A percentile compares a stretch with the other conserved stretches of the same genome.
Evolutionary conservation across 179 eudicot species (phyloP).

Genomic region (Silene coronaria): DNA sequence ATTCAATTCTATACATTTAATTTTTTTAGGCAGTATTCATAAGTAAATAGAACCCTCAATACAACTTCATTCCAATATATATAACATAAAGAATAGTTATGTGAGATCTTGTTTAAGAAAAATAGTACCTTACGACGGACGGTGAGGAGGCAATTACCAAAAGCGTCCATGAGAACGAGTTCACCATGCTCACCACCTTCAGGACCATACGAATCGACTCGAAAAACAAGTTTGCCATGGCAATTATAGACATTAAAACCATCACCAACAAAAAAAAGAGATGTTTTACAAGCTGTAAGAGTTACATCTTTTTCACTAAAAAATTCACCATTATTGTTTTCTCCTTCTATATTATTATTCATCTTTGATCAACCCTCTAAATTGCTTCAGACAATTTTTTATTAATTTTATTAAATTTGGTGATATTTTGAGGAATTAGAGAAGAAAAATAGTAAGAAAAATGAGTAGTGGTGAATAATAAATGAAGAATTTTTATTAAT

Average conservation of each 20-base stretch:
- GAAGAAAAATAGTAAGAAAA: not conserved
- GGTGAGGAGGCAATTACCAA: conserved; percentile 69
- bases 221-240: conserved; percentile 61
- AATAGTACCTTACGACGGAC: conserved; percentile 74
- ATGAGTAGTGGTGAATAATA: too few species aligned
- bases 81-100: not conserved
- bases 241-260: conserved; percentile 68
- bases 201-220: conserved; percentile 74
- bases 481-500: too few species aligned
- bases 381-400: not conserved
- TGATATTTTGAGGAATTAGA: too few species aligned
- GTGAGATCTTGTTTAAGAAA: too few species aligned
- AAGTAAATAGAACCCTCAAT: too few species aligned
- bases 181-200: conserved; percentile 46
- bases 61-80: too few species aligned
- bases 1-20: too few species aligned
- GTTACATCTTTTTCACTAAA: conserved; percentile 37
- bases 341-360: not conserved
- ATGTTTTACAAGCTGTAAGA: conserved; percentile 63
- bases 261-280: conserved; percentile 68
- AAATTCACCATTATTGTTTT: conserved; percentile 8
- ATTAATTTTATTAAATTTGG: not conserved
- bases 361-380: too few species aligned
- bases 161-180: conserved; percentile 69
- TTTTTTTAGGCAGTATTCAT: too few species aligned